Conservation (phyloP, 352 stramenopile genomes). For the Globisporangium spiculum region DNA sequence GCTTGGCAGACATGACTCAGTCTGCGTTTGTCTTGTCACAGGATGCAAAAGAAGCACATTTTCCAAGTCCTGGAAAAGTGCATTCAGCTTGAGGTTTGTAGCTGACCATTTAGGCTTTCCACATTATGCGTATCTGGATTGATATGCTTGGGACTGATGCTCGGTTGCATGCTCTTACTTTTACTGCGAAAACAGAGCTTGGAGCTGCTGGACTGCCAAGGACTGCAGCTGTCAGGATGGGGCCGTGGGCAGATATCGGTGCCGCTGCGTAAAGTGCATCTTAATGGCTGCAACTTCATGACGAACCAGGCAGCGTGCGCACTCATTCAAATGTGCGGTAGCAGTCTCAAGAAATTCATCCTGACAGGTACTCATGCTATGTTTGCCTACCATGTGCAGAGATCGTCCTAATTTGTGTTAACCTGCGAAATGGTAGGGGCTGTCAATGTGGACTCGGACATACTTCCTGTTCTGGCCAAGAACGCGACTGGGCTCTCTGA, state of each 20-base stretch:
- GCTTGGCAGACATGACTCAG: background rate
- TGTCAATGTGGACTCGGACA: slow-evolving; percentile 37
- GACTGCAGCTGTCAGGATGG: slow-evolving; percentile 35
- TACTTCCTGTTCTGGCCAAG: slow-evolving; percentile 35
- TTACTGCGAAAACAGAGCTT: slow-evolving; percentile 34
- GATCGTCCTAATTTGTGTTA: no score
- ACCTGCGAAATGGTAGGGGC: slow-evolving; percentile 24
- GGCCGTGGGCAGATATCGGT: slow-evolving; percentile 17
- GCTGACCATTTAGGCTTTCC: background rate
- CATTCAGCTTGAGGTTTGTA: slow-evolving; percentile 29
- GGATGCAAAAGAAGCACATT: slow-evolving; percentile 53
- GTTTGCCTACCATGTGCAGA: background rate
- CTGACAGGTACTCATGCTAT: slow-evolving; percentile 35
- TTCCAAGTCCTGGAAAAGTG: slow-evolving; percentile 40
- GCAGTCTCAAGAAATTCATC: slow-evolving; percentile 33
- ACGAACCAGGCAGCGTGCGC: slow-evolving; percentile 38
- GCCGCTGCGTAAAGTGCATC: slow-evolving; percentile 34
- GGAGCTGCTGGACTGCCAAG: slow-evolving; percentile 57
- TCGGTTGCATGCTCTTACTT: background rate
- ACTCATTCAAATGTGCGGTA: slow-evolving; percentile 37
- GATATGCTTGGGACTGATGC: no score
- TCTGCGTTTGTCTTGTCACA: slow-evolving; percentile 11
- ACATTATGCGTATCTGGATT: no score
- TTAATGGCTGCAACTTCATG: slow-evolving; percentile 52
- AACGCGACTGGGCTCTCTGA: slow-evolving; percentile 35